Conservation (phyloP, 2,329 filamentous ascomycete species). For the Penicillium oxalicum region DNA sequence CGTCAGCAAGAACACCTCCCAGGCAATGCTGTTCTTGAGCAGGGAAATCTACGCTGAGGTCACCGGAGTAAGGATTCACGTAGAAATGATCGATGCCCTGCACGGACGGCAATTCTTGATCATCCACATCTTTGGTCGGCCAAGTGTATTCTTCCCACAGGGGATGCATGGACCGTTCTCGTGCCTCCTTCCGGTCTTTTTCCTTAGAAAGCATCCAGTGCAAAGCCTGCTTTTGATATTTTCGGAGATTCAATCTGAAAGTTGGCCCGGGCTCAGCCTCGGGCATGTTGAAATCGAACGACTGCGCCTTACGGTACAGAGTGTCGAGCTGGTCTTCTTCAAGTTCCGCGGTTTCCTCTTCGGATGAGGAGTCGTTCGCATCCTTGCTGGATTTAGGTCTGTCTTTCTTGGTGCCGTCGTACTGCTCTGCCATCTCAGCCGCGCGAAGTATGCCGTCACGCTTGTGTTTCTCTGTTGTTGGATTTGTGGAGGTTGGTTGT, state of each 20-base stretch:
- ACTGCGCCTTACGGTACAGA: constrained; percentile 91
- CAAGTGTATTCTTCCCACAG: constrained; percentile 94
- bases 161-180: constrained; percentile 84
- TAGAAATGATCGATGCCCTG: constrained; percentile 71
- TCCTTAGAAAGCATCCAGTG: constrained; percentile 97
- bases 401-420: constrained; percentile 52
- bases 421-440: constrained; percentile 79
- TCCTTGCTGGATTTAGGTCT: constrained; percentile 31
- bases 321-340: constrained; percentile 94
- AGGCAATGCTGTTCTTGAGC: constrained; percentile 90
- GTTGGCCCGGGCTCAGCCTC: constrained; percentile 75
- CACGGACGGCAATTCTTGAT: constrained; percentile 63
- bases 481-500: constrained; percentile 67
- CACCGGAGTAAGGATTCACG: constrained; percentile 93
- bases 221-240: constrained; percentile 91
- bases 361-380: constrained; percentile 40
- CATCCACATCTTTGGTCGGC: constrained; percentile 82
- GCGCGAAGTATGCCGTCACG: constrained; percentile 78
- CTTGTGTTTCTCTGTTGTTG: constrained; percentile 68
- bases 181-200: constrained; percentile 64
- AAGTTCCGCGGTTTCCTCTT: constrained; percentile 83
- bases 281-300: constrained; percentile 90
- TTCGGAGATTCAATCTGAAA: constrained; percentile 76
- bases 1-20: constrained; percentile 85
- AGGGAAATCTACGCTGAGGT: constrained; percentile 85